These are phyloP conservation scores for Ziziphus jujuba DNA, from an alignment of 306 rosid genomes.

Conservation along the genomic window DNA sequence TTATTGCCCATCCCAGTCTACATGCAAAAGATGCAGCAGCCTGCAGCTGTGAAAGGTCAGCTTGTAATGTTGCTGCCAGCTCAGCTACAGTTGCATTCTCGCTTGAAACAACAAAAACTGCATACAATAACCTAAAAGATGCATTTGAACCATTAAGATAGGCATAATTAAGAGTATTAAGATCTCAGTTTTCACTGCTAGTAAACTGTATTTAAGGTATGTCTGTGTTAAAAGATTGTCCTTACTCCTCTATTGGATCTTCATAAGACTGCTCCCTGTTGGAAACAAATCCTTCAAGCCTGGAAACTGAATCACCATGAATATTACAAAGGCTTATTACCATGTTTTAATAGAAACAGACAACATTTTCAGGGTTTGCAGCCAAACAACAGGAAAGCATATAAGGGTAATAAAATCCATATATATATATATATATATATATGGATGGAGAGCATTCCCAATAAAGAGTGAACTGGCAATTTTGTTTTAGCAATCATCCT, in stretches of 20 bases:
- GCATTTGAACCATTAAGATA: neutral
- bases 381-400: slow-evolving; percentile 4
- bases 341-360: neutral
- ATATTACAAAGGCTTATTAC: slow-evolving; percentile 24
- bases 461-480: too few species aligned
- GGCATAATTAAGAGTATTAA: slow-evolving; percentile 12
- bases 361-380: neutral
- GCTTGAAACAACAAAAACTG: slow-evolving; percentile 96
- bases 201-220: slow-evolving; percentile 19
- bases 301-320: slow-evolving; percentile 64
- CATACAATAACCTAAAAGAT: slow-evolving; percentile 75
- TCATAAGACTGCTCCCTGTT: slow-evolving; percentile 97
- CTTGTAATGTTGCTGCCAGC: slow-evolving; percentile 86
- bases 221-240: slow-evolving; percentile 35
- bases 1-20: slow-evolving; percentile 90
- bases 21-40: slow-evolving; percentile 93
- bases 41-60: slow-evolving; percentile 78
- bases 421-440: too few species aligned
- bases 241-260: slow-evolving; percentile 99
- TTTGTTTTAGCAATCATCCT: too few species aligned
- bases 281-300: slow-evolving; percentile 99
- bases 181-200: slow-evolving; percentile 14
- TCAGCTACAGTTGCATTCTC: slow-evolving; percentile 90
- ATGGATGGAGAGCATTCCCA: too few species aligned
- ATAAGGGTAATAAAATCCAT: neutral